phyloP scores from a whole-genome alignment of 495 filamentous ascomycete species.

The Annulohypoxylon moriforme region DNA sequence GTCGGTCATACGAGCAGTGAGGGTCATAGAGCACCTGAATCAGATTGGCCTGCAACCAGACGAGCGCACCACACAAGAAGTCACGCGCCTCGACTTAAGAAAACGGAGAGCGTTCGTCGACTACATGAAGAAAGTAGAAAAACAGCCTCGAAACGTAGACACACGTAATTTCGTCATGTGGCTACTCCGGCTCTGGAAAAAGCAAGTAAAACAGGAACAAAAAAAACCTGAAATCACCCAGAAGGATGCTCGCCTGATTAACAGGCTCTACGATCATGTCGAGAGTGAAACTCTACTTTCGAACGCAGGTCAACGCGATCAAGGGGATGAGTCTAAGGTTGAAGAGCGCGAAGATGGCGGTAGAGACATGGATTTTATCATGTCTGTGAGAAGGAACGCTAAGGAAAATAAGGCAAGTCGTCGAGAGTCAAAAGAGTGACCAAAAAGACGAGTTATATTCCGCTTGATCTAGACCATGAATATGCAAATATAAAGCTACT shows the following conservation, averaged over 20 bases:
- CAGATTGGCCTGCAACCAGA: constrained; percentile 52
- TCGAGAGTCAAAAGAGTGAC: neutral
- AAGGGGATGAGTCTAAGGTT: neutral
- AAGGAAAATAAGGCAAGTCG: neutral
- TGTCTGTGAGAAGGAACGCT: neutral
- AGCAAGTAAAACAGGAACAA: neutral
- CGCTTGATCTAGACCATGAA: neutral
- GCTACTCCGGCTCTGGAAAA: constrained; percentile 2
- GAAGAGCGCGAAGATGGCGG: neutral
- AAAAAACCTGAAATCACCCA: neutral
- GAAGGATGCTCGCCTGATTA: neutral
- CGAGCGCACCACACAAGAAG: constrained; percentile 50
- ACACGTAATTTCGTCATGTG: constrained; percentile 4
- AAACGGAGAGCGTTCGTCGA: constrained; percentile 1
- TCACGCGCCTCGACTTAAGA: constrained; percentile 19
- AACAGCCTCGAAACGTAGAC: neutral
- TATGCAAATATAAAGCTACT: neutral
- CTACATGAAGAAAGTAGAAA: neutral
- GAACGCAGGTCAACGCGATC: neutral
- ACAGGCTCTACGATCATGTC: neutral
- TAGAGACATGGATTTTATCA: neutral
- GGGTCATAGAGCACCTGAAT: constrained; percentile 61
- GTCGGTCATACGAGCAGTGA: constrained; percentile 63
- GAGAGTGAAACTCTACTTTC: neutral
- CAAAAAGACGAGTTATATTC: neutral